phyloP scores from a whole-genome alignment of 495 filamentous ascomycete genomes.

The Daldinia loculata region DNA sequence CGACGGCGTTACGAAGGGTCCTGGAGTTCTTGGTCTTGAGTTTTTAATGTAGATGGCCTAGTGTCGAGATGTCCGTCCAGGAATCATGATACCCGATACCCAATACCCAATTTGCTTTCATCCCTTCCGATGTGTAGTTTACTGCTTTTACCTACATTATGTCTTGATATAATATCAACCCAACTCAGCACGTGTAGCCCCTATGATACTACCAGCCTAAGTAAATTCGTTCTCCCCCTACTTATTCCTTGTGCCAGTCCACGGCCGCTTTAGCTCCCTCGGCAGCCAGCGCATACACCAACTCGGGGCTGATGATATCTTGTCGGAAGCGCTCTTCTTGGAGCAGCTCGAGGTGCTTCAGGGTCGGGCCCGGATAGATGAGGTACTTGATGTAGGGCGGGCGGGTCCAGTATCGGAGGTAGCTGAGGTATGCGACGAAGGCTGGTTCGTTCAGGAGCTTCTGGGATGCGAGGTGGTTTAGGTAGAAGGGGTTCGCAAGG shows the following conservation, averaged over 20 bases:
- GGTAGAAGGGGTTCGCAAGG: slow-evolving; percentile 84
- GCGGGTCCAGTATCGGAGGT: slow-evolving; percentile 84
- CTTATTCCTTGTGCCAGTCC: slow-evolving; percentile 55
- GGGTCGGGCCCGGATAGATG: slow-evolving; percentile 81
- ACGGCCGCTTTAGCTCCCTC: slow-evolving; percentile 62
- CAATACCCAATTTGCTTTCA: slow-evolving; percentile 33
- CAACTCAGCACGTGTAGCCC: neutral
- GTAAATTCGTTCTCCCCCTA: neutral
- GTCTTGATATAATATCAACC: neutral
- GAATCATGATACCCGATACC: slow-evolving; percentile 40
- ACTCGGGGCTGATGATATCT: slow-evolving; percentile 79
- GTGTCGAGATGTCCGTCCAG: slow-evolving; percentile 1
- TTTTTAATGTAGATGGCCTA: slow-evolving; percentile 16
- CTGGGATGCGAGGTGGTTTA: slow-evolving; percentile 80
- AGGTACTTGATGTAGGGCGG: slow-evolving; percentile 87
- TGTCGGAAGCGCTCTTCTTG: slow-evolving; percentile 84
- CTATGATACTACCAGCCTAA: neutral
- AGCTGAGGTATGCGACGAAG: slow-evolving; percentile 82
- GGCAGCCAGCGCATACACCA: slow-evolving; percentile 68
- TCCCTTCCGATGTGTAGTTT: neutral
- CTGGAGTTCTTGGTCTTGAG: slow-evolving; percentile 19
- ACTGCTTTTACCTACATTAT: neutral
- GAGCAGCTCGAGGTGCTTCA: slow-evolving; percentile 81
- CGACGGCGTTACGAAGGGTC: slow-evolving; percentile 40
- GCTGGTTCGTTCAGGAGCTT: slow-evolving; percentile 67